A percentile compares a stretch with the other conserved stretches of the same genome.
phyloP scores from a whole-genome alignment of 495 filamentous ascomycete species.

The Rostrohypoxylon terebratum region DNA sequence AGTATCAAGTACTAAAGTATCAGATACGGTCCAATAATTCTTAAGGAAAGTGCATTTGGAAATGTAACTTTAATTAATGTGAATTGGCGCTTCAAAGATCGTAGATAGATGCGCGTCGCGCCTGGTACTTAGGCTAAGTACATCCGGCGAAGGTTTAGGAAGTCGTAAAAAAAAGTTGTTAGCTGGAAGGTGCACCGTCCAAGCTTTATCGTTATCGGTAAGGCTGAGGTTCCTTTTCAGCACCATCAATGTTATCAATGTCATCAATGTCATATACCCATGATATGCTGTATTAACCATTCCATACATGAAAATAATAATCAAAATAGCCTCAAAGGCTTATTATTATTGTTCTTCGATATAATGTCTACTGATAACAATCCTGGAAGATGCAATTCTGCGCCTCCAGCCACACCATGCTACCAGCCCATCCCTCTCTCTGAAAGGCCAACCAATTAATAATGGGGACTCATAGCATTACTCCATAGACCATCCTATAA shows the following conservation, averaged over 20 bases:
- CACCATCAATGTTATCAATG: not conserved
- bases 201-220: conserved; percentile 34
- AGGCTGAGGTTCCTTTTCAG: not conserved
- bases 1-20: not conserved
- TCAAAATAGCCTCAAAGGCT: not conserved
- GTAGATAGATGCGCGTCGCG: conserved; percentile 31
- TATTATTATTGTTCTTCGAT: conserved; percentile 28
- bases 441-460: conserved; percentile 13
- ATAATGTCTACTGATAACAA: conserved; percentile 29
- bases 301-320: not conserved
- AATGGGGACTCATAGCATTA: conserved; percentile 25
- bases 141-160: not conserved
- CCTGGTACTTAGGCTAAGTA: conserved; percentile 3
- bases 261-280: not conserved
- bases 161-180: conserved; percentile 26
- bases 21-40: conserved; percentile 3
- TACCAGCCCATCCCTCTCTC: not conserved
- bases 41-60: conserved; percentile 3
- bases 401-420: conserved; percentile 16
- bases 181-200: conserved; percentile 9
- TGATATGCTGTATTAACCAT: not conserved
- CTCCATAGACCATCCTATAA: conserved; percentile 32
- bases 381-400: conserved; percentile 29
- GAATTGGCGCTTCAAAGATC: not conserved
- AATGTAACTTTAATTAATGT: not conserved